phyloP scores from a whole-genome alignment of 352 stramenopile genomes.

The Phytophthora tentaculata region DNA sequence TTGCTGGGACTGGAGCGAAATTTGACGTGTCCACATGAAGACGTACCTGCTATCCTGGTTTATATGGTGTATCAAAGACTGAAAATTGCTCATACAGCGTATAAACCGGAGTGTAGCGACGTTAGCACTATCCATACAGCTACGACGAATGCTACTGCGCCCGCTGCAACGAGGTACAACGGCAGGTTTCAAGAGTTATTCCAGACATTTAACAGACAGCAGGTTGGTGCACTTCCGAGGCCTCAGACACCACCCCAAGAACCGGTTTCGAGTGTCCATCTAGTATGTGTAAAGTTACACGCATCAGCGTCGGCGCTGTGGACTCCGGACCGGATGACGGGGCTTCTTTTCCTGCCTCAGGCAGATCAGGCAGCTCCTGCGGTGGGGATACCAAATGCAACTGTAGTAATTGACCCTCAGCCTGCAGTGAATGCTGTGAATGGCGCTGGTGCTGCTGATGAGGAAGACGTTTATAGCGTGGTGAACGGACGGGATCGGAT shows the following conservation, averaged over 20 bases:
- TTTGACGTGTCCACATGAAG: constrained; percentile 5
- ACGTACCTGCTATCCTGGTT: constrained; percentile 72
- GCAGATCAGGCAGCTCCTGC: constrained; percentile 5
- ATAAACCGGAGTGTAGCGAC: constrained; percentile 2
- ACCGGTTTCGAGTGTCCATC: constrained; percentile 32
- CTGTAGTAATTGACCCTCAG: constrained; percentile 2
- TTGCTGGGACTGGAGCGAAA: constrained; percentile 55
- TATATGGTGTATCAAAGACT: constrained; percentile 76
- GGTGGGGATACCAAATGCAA: no score
- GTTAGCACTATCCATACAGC: neutral
- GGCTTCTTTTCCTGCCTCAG: constrained; percentile 18
- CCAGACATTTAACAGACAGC: constrained; percentile 22
- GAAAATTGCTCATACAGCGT: constrained; percentile 37
- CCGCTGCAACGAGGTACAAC: constrained; percentile 19
- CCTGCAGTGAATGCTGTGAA: constrained; percentile 20
- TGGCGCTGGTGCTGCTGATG: constrained; percentile 28
- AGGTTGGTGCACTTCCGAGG: constrained; percentile 12
- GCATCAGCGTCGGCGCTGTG: neutral
- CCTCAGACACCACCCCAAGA: constrained; percentile 6
- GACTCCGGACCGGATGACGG: constrained; percentile 20
- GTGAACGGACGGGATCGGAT: constrained; percentile 40
- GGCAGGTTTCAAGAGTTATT: constrained; percentile 28
- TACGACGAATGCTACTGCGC: neutral
- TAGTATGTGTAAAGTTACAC: constrained; percentile 27
- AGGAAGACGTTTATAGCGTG: constrained; percentile 53